Base-by-base conservation (phyloP, 2,329 filamentous ascomycete species). In the Colletotrichum caudatum region DNA sequence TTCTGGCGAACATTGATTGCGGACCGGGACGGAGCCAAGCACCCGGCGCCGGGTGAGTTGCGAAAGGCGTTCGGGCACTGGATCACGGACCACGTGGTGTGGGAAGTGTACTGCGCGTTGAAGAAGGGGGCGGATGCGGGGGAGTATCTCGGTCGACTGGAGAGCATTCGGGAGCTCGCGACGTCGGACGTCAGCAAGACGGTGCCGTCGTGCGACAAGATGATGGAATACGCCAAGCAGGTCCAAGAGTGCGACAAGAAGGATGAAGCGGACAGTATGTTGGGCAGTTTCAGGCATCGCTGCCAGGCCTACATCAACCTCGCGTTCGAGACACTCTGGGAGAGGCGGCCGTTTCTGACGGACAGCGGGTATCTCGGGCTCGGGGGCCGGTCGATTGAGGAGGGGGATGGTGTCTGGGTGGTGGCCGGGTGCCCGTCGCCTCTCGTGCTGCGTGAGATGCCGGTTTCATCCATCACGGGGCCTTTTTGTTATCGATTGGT, bases 1-100 rank as follows among this genome's bases (percentile, higher is more conserved):
- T 76, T 78, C 65, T 78, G 75, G 74, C 74, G 77, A 18, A 77
- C 76, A 2, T 74, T 78, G 58, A 76, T 78, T 54, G 74, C 74
- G 65, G 76, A 77, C 54, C 71, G 71, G 18, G 72, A 78, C 73
- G 60, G 56, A 7, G 35, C 48, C 18, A 46, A 20, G 7, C 58
- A 65, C 50, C 69, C 69, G 2, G 72, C 72, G 12, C 60, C 67
- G 0, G 4, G 12, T 4, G 39, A 54, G 29, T 11, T 70, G 20
- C 63, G 29, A 33, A 70, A 23, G n/a, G 68, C 63, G 16, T 67
- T 70, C 41, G 41, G 66, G 12, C 64, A 66, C 26, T 70, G 68
- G 68, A 57, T 70, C 6, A 41, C 68, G 3, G 57, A 70, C n/a
- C 68, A 70, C 35, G 41, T 67, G 4, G 57, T 62, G 3, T 67